Base-by-base conservation (phyloP, 1,284 basidiomycete species). In the Mrakiaceae sp. region DNA sequence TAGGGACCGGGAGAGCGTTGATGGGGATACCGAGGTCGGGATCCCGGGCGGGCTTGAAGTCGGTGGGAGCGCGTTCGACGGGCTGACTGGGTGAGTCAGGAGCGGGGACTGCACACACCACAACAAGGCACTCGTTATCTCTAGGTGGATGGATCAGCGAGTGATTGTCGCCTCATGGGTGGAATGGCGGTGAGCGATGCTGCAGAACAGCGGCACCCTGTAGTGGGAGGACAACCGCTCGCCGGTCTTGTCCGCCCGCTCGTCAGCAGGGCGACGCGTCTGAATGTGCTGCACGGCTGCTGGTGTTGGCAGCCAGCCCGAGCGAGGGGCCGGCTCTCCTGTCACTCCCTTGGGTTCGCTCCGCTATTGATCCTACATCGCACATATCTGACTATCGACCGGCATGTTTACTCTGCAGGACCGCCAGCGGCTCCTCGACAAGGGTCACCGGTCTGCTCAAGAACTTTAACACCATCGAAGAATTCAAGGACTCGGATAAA, bases 401-500 rank as follows among this genome's bases (percentile, higher is more conserved):
- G 27, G 27, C 27, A 27, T 27, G 27, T 27, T 27, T 2, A 27
- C 27, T 27, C 27, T 27, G 27, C 27, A 27, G 27, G 27, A 27
- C 27, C 27, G 27, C 27, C 27, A 27, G 27, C 27, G 27, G 27
- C 0, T 71, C 79, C 66, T 75, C 81, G 2, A 77, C 82, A 14
- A 60, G 74, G 0, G 78, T 82, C 1, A 72, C 67, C 5, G 95
- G 95, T 9, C 77, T 80, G 1, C 81, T 98, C 71, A 94, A 92
- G 81, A 93, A 93, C 74, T 94, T 83, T 78, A 98, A 98, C 73
- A 98, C 96, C 2, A 86, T 98, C 70, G 94, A 98, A 71, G 91
- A 96, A 11, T 98, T 98, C 79, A 93, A 88, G 72, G 82, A 83
- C 2, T 85, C 86, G 1, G 90, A 97, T 71, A 98, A 98, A 80